Evolutionary conservation across 495 filamentous ascomycete genomes (phyloP).

Genomic region (Penicillium canariense): DNA sequence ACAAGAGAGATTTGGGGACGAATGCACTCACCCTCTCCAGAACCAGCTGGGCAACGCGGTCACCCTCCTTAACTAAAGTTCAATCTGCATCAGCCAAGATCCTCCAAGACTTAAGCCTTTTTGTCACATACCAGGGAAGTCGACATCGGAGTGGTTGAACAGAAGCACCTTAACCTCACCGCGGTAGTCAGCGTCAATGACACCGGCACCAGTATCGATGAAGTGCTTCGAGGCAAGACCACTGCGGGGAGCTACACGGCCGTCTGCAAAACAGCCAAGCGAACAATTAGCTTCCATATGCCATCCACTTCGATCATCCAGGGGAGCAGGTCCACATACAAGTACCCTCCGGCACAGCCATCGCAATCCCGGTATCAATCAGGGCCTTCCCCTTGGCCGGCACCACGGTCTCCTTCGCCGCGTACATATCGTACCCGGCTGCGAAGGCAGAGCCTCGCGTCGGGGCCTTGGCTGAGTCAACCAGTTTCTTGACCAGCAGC

Average conservation of each 20-base stretch:
- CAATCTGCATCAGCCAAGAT: neutral
- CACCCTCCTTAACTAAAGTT: conserved; percentile 67
- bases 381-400: conserved; percentile 79
- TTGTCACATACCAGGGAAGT: conserved; percentile 57
- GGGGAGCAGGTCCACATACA: conserved; percentile 53
- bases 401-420: conserved; percentile 67
- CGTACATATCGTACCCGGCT: conserved; percentile 91
- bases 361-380: conserved; percentile 85
- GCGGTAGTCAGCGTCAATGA: conserved; percentile 96
- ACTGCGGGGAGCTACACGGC: conserved; percentile 85
- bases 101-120: neutral
- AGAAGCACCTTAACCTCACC: conserved; percentile 90
- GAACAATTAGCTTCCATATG: conserved; percentile 6
- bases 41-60: conserved; percentile 89
- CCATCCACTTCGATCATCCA: neutral
- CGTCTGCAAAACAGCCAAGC: conserved; percentile 53
- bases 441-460: conserved; percentile 87
- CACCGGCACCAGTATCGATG: conserved; percentile 92
- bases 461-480: conserved; percentile 66
- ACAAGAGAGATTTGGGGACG: neutral
- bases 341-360: conserved; percentile 83
- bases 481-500: conserved; percentile 83
- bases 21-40: conserved; percentile 64
- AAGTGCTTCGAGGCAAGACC: conserved; percentile 90
- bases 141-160: conserved; percentile 83